Evolutionary conservation across 768 basidiomycete species (phyloP), one percentile per base, ranked within the genome.

Genomic region (Russula sp.): DNA sequence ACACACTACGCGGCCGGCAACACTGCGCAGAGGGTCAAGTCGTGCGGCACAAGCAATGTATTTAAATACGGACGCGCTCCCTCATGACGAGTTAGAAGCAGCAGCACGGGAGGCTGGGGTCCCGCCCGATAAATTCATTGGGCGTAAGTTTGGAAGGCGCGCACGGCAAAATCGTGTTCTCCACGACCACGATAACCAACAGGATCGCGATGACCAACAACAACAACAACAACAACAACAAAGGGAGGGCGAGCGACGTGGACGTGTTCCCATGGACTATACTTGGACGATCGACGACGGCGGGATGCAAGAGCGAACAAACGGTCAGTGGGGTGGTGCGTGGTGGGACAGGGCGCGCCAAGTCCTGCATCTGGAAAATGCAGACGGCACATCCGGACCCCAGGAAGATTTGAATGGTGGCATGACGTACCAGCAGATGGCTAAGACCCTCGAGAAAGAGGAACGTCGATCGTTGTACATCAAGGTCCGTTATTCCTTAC

Each of bases 61-160:
- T 65, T 76, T 92, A 16, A 90, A 91, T 71, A 68, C 88, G 42
- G 81, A 83, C 65, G 87, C 80, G 5, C 77, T 92, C 51, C 77
- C 81, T 14, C 76, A 76, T 34, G 73, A 73, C 9, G 81, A 88
- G 72, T 78, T 88, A 14, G 81, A 87, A 64, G 79, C 78, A 22
- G 84, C 87, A 3, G 85, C 87, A 5, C 76, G 85, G 68, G 89
- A 90, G 72, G 85, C 87, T 4, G 87, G 87, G 3, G 82, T 84
- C 0, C 80, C 87, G 0, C 77, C 87, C 1, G 75, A 78, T 42
- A 78, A 76, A 36, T 76, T 88, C 73, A 59, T 72, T 20, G 61
- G 68, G 48, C 65, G 69, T 49, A 66, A 63, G 34, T 53, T 52
- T 61, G 59, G 48, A 62, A 48, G 59, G 52, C 64, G 64, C 32